These are phyloP conservation scores for Corylus heterophylla DNA, from an alignment of 306 rosid species.

Conservation along the genomic window DNA sequence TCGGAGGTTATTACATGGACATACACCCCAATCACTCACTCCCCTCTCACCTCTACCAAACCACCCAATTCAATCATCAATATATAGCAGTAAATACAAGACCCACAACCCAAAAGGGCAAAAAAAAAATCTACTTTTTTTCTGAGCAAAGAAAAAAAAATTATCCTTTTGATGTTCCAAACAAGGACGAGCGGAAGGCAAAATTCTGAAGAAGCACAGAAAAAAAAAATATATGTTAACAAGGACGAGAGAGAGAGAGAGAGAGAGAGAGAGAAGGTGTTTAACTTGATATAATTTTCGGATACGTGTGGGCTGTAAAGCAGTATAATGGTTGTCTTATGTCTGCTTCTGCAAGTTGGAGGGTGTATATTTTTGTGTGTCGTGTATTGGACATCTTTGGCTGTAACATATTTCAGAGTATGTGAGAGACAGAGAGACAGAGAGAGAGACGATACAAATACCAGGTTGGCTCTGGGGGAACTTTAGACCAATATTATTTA, in stretches of 20 bases:
- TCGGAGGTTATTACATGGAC: slow-evolving; percentile 25
- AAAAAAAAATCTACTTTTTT: slow-evolving; percentile 12
- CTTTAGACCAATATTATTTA: neutral
- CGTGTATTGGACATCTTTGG: slow-evolving; percentile 63
- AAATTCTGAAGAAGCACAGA: slow-evolving; percentile 20
- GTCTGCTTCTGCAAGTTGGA: slow-evolving; percentile 74
- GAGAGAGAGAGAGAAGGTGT: neutral
- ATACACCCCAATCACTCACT: neutral
- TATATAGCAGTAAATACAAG: neutral
- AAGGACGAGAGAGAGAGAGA: slow-evolving; percentile 7
- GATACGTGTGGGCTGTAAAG: slow-evolving; percentile 84
- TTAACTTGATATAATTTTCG: slow-evolving; percentile 7
- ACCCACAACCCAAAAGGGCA: slow-evolving; percentile 16
- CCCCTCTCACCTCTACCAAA: slow-evolving; percentile 47
- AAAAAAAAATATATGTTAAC: slow-evolving; percentile 12
- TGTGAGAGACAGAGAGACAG: slow-evolving; percentile 15
- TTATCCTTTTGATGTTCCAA: slow-evolving; percentile 29
- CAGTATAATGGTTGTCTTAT: slow-evolving; percentile 59
- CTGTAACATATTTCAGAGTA: slow-evolving; percentile 45
- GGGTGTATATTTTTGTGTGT: slow-evolving; percentile 44
- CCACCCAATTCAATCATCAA: slow-evolving; percentile 46
- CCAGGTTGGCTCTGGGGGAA: neutral
- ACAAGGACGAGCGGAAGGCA: slow-evolving; percentile 24
- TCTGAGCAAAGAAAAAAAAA: no score
- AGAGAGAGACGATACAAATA: neutral